Base-by-base conservation (phyloP, 331 rosid genomes). In the Pyrus hybrid region DNA sequence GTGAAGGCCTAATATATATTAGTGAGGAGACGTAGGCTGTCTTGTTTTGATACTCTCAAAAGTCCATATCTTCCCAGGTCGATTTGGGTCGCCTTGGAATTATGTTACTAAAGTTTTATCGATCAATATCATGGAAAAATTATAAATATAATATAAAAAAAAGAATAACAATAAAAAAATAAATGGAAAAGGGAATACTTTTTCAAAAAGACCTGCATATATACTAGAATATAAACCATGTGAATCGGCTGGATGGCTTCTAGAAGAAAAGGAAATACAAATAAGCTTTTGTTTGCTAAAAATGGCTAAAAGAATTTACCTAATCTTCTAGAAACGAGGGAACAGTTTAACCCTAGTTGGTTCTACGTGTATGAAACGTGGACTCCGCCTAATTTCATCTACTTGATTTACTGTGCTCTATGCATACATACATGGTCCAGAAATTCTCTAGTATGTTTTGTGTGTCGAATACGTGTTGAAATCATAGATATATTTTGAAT, bases 1-100 rank as follows among this genome's bases (percentile, higher is more conserved):
- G 51, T 3, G 35, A 29, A 18, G 57, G 57, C 57, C 57, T 51
- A 6, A 41, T 45, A 45, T 45, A 51, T 51, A 51, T 51, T 18
- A 51, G 10, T 6, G 57, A 51, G 22, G 45, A 17, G 8, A 64
- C 23, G 7, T 64, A 11, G 77, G 69, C 69, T 20, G 77, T 41
- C 77, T 61, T 61, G 58, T 51, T 73, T 73, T 41, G 77, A 73
- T 41, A 61, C 69, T 37, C 45, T 41, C 26, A 5, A 73, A 61
- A 61, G 77, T 73, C 69, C 37, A 4, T 60, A 12, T 23, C 18
- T 60, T 23, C 18, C 18, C 64, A 1, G 32, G 64, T 63, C 67
- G 29, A 28, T 13, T 10, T 61, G 20, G 5, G 30, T 61, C 66
- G 26, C 66, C 66, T 13, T 12, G 12, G 14, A 57, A 57, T 45